A percentile compares a stretch with the other conserved stretches of the same genome.
phyloP scores from a whole-genome alignment of 495 filamentous ascomycete genomes.

The Trichocladium uniseriatum region DNA sequence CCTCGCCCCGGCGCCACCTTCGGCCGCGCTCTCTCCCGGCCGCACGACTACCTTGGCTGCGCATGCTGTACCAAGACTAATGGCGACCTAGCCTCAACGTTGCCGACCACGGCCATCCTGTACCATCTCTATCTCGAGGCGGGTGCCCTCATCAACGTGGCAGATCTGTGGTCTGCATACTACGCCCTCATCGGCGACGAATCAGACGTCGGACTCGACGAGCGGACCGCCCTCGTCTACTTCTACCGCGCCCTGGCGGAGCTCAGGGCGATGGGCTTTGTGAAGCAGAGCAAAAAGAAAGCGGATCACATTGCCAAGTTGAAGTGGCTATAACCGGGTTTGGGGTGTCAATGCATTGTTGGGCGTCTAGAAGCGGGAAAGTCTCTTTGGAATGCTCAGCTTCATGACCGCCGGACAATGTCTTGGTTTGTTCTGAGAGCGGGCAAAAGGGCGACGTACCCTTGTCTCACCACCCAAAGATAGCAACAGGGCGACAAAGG shows the following conservation, averaged over 20 bases:
- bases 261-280: slow-evolving; percentile 71
- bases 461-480: slow-evolving; percentile 4
- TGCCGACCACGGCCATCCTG: slow-evolving; percentile 71
- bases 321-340: slow-evolving; percentile 30
- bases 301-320: slow-evolving; percentile 82
- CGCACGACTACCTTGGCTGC: slow-evolving; percentile 80
- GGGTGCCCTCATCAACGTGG: slow-evolving; percentile 76
- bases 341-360: not conserved
- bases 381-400: not conserved
- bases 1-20: slow-evolving; percentile 69
- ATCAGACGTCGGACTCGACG: slow-evolving; percentile 32
- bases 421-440: slow-evolving; percentile 9
- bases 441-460: not conserved
- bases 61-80: slow-evolving; percentile 48
- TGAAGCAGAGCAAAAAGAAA: slow-evolving; percentile 86
- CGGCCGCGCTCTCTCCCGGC: slow-evolving; percentile 68
- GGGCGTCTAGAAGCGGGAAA: not conserved
- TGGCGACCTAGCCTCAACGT: slow-evolving; percentile 46
- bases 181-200: slow-evolving; percentile 62
- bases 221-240: slow-evolving; percentile 50
- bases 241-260: slow-evolving; percentile 83
- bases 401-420: slow-evolving; percentile 6
- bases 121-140: slow-evolving; percentile 91
- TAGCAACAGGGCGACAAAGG: slow-evolving; percentile 12
- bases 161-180: slow-evolving; percentile 86